Base-by-base conservation (phyloP, 371 early-diverging fungal genomes). In the Dichotomocladium elegans region DNA sequence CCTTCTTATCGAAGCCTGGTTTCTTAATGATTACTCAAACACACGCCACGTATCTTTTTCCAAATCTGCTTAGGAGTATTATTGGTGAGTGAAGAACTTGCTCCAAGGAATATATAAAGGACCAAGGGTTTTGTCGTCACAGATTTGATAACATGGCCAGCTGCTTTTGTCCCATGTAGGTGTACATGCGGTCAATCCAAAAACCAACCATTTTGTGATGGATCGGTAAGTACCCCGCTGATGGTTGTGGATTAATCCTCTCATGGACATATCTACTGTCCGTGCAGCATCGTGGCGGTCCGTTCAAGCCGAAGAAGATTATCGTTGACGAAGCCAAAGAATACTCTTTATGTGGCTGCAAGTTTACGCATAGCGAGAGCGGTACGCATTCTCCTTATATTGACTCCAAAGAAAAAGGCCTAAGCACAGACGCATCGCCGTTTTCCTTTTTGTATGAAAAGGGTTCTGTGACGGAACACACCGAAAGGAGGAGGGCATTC, bases 181-280 rank as follows among this genome's bases (percentile, higher is more conserved):
- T 68, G 68, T 34, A 47, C 68, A 1, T 68, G 68, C 41, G 68
- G 68, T 49, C 51, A 64, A 46, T 68, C 68, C 49, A 64, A 68
- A 54, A 68, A 47, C 17, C 68, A 68, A 46, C 68, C 68, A 1
- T 68, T 68, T 24, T 68, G 68, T 56, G 68, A 68, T 58, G 68
- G 68, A 35, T 34, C 56, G 10, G 68, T 68, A 58, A 63, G 68
- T 53, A n/a, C 34, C n/a, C 6, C 6, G 12, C 31, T 31, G 11
- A 31, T 24, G 1, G 12, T 25, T 6, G 1, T 28, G 24, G 8
- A 45, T 37, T 25, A 10, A 7, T 8, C 3, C 5, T 1, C 24
- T 44, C 4, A 25, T 41, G 25, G 0, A 28, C 29, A 40, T 15
- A 47, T 31, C 17, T 21, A 28, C n/a, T n/a, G n/a, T n/a, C n/a